phyloP scores from a whole-genome alignment of 176 grass and related monocot genomes.

The Saccharum officinarum region DNA sequence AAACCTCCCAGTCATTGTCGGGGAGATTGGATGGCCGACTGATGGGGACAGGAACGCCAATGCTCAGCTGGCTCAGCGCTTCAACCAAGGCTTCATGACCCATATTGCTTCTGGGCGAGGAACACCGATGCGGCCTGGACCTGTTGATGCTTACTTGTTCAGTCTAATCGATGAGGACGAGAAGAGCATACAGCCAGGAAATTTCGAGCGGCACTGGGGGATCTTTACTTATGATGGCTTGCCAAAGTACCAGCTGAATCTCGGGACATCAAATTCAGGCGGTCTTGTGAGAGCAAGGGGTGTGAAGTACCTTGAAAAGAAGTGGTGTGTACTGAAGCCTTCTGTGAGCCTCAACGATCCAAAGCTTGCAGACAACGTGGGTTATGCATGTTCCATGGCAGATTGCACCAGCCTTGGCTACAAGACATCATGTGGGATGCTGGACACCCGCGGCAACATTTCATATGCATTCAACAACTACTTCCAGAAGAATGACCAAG shows the following conservation, averaged over 20 bases:
- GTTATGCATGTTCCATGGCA: constrained; percentile 76
- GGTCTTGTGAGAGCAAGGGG: constrained; percentile 46
- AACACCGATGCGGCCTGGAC: constrained; percentile 76
- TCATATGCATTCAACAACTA: constrained; percentile 92
- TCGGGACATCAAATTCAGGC: constrained; percentile 42
- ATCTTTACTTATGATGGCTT: constrained; percentile 84
- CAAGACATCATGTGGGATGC: constrained; percentile 75
- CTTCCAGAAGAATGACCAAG: constrained; percentile 98
- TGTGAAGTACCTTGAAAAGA: constrained; percentile 79
- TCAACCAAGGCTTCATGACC: constrained; percentile 94
- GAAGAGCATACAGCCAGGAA: constrained; percentile 97
- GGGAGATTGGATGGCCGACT: constrained; percentile 92
- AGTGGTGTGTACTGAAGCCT: constrained; percentile 97
- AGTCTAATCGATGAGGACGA: constrained; percentile 94
- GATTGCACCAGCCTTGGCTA: constrained; percentile 96
- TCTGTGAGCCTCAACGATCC: constrained; percentile 43
- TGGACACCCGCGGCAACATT: constrained; percentile 75
- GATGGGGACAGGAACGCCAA: constrained; percentile 88
- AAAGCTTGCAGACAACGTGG: constrained; percentile 53
- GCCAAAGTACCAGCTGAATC: constrained; percentile 82
- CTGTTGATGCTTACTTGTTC: constrained; percentile 82
- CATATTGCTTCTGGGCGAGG: constrained; percentile 66
- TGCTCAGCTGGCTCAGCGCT: constrained; percentile 66
- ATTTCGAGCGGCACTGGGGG: constrained; percentile 99
- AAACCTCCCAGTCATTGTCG: constrained; percentile 79